Evolutionary conservation across 805 yeast genomes (phyloP), one percentile per base, ranked within the genome.

Genomic region (Ogataea parapolymorpha): DNA sequence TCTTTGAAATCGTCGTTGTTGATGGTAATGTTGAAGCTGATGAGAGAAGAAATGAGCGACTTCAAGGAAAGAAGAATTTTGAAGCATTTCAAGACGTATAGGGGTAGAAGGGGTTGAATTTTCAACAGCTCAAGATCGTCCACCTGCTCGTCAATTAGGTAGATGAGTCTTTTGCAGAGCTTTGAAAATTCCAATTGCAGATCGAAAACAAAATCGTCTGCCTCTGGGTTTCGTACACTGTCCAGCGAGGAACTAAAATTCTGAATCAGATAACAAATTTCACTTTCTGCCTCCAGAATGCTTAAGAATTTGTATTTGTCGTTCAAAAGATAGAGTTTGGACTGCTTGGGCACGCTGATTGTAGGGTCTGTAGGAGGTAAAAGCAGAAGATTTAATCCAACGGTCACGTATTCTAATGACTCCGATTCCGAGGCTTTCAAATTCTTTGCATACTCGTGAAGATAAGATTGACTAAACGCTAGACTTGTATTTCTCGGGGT

Each of bases 181-280:
- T 60, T 62, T 1, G 56, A 50, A 14, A 63, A 48, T 26, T 60
- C 62, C 15, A 63, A 45, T 39, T 63, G 63, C 13, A 49, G 37
- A 16, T 59, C 63, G 44, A 58, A 56, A 2, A 60, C 47, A 29
- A 54, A 54, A 17, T 56, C 58, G 18, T 58, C 62, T 7, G 45
- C 43, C 11, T 59, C 53, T 15, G 48, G 42, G 5, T 38, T n/a
- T 4, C 15, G 17, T 14, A 39, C 20, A 3, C n/a, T 31, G n/a
- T 29, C 26, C 2, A 42, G 23, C 5, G 28, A 39, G 3, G 42
- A 9, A 5, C 40, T 35, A 20, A 49, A 35, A 6, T 42, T 31
- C 13, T 42, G 34, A 31, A 49, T 51, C 39, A 48, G 49, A 13
- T 31, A 26, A 23, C 26, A 49, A 3, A 59, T 23, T 7, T 55